Conservation (phyloP, 345 rosid genomes). For the Triadica sebifera region DNA sequence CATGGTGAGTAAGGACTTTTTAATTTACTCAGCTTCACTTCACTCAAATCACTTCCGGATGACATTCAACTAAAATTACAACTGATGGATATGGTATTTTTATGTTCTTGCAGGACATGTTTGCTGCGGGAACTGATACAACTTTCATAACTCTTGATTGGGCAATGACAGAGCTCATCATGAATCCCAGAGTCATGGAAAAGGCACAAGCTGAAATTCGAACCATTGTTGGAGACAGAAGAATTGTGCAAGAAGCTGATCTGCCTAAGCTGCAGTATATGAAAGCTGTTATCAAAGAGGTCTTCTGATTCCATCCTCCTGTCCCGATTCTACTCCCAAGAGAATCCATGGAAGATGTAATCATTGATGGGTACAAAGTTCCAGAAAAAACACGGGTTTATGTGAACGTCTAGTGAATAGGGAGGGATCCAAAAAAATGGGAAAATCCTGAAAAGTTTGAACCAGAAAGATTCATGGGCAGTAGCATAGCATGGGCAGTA, state of each 20-base stretch:
- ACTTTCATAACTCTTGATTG: slow-evolving; percentile 27
- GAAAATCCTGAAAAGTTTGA: slow-evolving; percentile 16
- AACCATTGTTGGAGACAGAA: slow-evolving; percentile 7
- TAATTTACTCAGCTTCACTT: too few relatives aligned
- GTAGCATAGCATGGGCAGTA: slow-evolving; percentile 19
- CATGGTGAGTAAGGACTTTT: slow-evolving; percentile 21
- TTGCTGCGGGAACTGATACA: slow-evolving; percentile 29
- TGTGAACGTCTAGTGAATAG: slow-evolving; percentile 21
- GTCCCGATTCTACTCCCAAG: slow-evolving; percentile 19
- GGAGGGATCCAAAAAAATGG: slow-evolving; percentile 17
- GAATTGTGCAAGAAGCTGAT: slow-evolving; percentile 16
- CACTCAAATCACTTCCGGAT: too few relatives aligned
- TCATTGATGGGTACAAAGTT: slow-evolving; percentile 19
- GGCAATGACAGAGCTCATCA: slow-evolving; percentile 27
- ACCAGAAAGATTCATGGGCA: slow-evolving; percentile 19
- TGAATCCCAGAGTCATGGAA: slow-evolving; percentile 22
- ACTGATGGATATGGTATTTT: too few relatives aligned
- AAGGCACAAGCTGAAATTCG: slow-evolving; percentile 28
- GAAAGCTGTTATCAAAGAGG: slow-evolving; percentile 24
- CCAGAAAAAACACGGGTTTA: slow-evolving; percentile 21
- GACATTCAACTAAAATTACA: neutral
- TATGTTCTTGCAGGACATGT: slow-evolving; percentile 24
- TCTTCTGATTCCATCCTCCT: slow-evolving; percentile 19
- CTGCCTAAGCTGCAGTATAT: slow-evolving; percentile 18
- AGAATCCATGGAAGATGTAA: slow-evolving; percentile 22